Base-by-base conservation (phyloP, 495 filamentous ascomycete species). In the Chlorociboria aeruginascens region DNA sequence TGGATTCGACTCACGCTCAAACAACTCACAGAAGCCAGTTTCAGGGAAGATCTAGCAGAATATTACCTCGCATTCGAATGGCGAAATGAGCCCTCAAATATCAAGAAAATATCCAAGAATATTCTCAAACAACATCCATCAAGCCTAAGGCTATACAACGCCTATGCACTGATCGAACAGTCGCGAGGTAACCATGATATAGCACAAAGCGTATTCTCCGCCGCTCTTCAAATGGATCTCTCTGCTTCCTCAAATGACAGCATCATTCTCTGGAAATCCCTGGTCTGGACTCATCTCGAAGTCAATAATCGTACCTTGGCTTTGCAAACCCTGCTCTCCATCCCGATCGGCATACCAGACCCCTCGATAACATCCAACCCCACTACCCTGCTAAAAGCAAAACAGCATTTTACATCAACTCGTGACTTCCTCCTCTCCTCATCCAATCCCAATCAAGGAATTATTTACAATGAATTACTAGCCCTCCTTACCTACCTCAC, bases 61-160 rank as follows among this genome's bases (percentile, higher is more conserved):
- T 89, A 86, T 52, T 68, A 77, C 46, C 66, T 97, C 8, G 80
- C 83, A 1, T 73, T 89, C 49, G 78, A 81, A 46, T 81, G 76
- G 52, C 62, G 64, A 0, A 79, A 78, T 48, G 69, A 77, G 43
- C 65, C 69, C 20, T 51, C 61, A 16, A 62, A 68, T n/a, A 78
- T 76, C 36, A 82, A 73, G 50, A 89, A 86, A 55, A 72, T 72
- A 10, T 85, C 84, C 8, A 95, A 89, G 54, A 64, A 57, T 1
- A 62, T 93, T 0, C 60, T 96, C 9, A 90, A 86, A 56, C 69
- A 70, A 43, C 72, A 78, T 50, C 68, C 77, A 1, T 71, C 79
- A 0, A 84, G 74, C 56, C 60, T 86, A 8, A 65, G 71, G 30
- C 65, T 95, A 4, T 95, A 90, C 63, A 84, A 88, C 55, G 78